phyloP scores from a whole-genome alignment of 306 rosid genomes.

The Citrullus amarus region DNA sequence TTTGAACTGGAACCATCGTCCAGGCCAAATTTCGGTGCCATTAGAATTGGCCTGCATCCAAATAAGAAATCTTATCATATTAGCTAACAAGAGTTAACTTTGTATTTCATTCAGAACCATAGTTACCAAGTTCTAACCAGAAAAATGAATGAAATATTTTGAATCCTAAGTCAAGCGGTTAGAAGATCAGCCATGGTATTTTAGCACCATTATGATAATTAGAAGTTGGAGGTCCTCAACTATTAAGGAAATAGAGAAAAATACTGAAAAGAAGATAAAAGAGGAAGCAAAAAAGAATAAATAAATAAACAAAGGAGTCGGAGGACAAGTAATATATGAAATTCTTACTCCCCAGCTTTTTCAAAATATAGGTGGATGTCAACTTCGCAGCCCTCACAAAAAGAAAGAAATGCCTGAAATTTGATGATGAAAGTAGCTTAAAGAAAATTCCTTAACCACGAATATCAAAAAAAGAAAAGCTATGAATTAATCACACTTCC shows the following conservation, averaged over 20 bases:
- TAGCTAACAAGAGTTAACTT: neutral
- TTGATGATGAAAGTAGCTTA: slow-evolving; percentile 1
- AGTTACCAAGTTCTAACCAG: slow-evolving; percentile 1
- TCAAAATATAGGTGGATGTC: slow-evolving; percentile 79
- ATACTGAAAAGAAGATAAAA: neutral
- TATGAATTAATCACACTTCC: neutral
- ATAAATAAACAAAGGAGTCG: neutral
- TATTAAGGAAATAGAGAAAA: neutral
- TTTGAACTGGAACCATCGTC: slow-evolving; percentile 71
- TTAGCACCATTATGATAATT: neutral
- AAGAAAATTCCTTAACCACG: neutral
- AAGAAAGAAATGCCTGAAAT: slow-evolving; percentile 87
- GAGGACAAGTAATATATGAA: neutral
- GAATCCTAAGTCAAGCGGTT: neutral
- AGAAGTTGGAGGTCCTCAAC: neutral
- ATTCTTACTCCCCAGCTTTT: slow-evolving; percentile 88
- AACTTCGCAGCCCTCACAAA: slow-evolving; percentile 89
- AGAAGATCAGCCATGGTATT: neutral
- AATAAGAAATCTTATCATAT: neutral
- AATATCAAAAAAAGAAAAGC: neutral
- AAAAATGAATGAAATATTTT: neutral
- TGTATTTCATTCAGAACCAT: neutral
- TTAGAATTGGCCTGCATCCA: slow-evolving; percentile 64
- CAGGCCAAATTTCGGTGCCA: slow-evolving; percentile 84
- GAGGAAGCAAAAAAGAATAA: neutral